phyloP scores from a whole-genome alignment of 2,329 filamentous ascomycete species.

The Ampelomyces quisqualis region DNA sequence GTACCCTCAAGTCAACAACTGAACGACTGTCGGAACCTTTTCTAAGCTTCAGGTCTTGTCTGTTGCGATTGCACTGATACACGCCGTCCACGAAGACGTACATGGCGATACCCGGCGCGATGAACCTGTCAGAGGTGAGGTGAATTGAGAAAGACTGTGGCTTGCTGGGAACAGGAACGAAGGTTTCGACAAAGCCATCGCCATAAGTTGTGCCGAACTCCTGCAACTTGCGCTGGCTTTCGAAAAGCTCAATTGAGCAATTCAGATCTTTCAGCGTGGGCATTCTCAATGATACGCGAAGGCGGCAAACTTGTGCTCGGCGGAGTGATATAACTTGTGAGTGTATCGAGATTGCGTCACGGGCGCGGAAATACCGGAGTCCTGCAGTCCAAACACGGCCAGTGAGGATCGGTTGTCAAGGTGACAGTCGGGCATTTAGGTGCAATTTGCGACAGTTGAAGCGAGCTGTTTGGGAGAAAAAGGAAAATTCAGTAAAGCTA shows the following conservation, averaged over 20 bases:
- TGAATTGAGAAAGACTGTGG: slow-evolving; percentile 52
- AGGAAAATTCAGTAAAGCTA: too few relatives aligned
- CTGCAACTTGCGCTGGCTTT: slow-evolving; percentile 45
- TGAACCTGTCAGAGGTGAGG: slow-evolving; percentile 53
- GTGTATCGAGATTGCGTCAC: too few relatives aligned
- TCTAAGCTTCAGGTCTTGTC: slow-evolving; percentile 43
- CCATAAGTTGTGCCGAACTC: slow-evolving; percentile 55
- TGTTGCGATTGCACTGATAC: slow-evolving; percentile 60
- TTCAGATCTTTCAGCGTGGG: slow-evolving; percentile 55
- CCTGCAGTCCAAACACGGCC: too few relatives aligned
- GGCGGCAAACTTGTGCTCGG: neutral
- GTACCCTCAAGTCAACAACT: slow-evolving; percentile 52
- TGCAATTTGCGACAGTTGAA: too few relatives aligned
- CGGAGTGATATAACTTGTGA: too few relatives aligned
- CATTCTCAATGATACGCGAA: slow-evolving; percentile 42
- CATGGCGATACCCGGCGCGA: slow-evolving; percentile 55
- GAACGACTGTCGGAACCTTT: slow-evolving; percentile 33
- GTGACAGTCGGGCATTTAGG: too few relatives aligned
- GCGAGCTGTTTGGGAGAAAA: too few relatives aligned
- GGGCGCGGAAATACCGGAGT: too few relatives aligned
- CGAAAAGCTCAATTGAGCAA: slow-evolving; percentile 54
- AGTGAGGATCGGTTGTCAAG: neutral
- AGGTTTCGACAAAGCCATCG: slow-evolving; percentile 55
- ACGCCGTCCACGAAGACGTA: slow-evolving; percentile 60
- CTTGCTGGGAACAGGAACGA: slow-evolving; percentile 52